Percentiles rank a stretch among this genome's conserved stretches.
phyloP scores from a whole-genome alignment of 2,329 filamentous ascomycete species.

The Calonectria montana region DNA sequence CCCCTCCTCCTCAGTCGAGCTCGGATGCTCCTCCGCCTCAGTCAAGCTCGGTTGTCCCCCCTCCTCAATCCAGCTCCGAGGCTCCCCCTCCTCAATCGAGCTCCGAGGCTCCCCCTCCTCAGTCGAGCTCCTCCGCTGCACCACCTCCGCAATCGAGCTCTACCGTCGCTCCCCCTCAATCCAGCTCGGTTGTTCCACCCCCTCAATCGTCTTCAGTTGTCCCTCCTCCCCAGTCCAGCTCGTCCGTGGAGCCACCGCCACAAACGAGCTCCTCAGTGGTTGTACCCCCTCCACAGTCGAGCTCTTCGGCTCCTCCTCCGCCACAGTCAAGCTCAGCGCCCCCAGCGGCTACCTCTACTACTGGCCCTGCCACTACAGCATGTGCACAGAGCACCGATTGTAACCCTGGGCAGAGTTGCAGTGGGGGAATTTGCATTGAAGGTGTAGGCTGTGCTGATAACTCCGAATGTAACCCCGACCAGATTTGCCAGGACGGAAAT shows the following conservation, averaged over 20 bases:
- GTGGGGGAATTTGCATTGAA: background rate
- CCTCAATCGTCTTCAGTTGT: background rate
- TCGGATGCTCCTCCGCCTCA: background rate
- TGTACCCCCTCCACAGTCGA: background rate
- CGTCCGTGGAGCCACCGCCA: background rate
- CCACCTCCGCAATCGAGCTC: background rate
- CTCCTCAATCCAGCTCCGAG: background rate
- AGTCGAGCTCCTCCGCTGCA: background rate
- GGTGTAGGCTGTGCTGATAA: background rate
- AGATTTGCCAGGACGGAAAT: background rate
- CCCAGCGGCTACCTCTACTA: background rate
- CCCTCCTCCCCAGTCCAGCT: background rate
- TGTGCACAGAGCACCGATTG: background rate
- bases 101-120: background rate
- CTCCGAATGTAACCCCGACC: background rate
- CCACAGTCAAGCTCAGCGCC: background rate
- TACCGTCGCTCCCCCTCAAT: background rate
- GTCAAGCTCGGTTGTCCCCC: background rate
- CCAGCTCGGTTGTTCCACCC: background rate
- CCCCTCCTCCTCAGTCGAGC: background rate
- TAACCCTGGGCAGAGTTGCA: background rate
- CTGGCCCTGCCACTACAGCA: background rate
- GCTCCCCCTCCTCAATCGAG: background rate
- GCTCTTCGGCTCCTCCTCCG: background rate
- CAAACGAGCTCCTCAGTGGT: background rate